phyloP scores from a whole-genome alignment of 768 basidiomycete species.

The Hygrocybe punicea region DNA sequence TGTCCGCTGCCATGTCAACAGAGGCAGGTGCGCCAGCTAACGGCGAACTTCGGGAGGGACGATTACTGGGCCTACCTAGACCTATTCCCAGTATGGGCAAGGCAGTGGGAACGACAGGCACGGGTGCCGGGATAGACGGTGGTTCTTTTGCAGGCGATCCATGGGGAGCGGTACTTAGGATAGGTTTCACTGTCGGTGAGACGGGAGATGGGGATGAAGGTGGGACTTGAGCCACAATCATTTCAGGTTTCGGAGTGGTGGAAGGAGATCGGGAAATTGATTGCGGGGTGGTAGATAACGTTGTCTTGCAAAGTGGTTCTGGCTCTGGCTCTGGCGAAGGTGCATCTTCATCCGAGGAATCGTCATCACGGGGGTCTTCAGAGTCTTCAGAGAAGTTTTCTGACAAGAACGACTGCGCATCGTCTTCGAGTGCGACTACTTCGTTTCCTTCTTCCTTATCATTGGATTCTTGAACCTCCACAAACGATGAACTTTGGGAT shows the following conservation, averaged over 20 bases:
- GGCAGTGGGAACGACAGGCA: slow-evolving; percentile 35
- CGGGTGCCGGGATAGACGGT: slow-evolving; percentile 34
- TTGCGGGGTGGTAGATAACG: slow-evolving; percentile 29
- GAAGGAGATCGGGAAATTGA: slow-evolving; percentile 51
- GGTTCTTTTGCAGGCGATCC: slow-evolving; percentile 53
- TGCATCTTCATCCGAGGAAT: slow-evolving; percentile 22
- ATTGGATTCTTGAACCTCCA: slow-evolving; percentile 40
- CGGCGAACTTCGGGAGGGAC: slow-evolving; percentile 74
- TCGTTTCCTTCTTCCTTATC: slow-evolving; percentile 35
- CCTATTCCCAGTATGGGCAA: slow-evolving; percentile 43
- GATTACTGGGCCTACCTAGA: slow-evolving; percentile 57
- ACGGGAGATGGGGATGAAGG: slow-evolving; percentile 27
- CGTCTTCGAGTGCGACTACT: slow-evolving; percentile 20
- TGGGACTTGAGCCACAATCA: slow-evolving; percentile 40
- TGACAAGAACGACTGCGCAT: slow-evolving; percentile 22
- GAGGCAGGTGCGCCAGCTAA: slow-evolving; percentile 55
- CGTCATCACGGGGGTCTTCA: slow-evolving; percentile 26
- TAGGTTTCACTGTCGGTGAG: slow-evolving; percentile 31
- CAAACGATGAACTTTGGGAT: slow-evolving; percentile 49
- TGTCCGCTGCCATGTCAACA: slow-evolving; percentile 40
- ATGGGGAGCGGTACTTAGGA: slow-evolving; percentile 60
- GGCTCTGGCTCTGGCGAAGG: too few relatives aligned
- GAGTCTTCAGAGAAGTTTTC: slow-evolving; percentile 31
- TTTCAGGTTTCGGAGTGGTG: slow-evolving; percentile 55
- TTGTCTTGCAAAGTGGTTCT: slow-evolving; percentile 24